Evolutionary conservation across 2,329 filamentous ascomycete species (phyloP).

Genomic region (Waltergamsia citrina): DNA sequence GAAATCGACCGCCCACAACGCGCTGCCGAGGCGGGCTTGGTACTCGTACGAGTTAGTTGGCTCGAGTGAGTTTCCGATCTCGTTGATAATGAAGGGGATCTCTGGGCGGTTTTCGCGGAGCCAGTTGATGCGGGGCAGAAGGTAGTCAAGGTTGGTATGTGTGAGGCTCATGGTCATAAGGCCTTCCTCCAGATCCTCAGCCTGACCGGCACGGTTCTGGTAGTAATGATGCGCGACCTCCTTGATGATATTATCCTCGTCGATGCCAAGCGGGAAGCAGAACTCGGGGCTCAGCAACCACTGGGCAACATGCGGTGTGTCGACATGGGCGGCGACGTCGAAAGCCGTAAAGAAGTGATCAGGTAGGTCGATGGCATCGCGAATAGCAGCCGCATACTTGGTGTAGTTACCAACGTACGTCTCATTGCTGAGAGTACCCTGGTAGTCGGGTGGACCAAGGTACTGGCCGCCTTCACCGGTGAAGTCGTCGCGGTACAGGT

Average conservation of each 20-base stretch:
- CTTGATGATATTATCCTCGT: slow-evolving; percentile 18
- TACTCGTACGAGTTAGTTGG: slow-evolving; percentile 18
- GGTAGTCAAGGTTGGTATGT: slow-evolving; percentile 14
- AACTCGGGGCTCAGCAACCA: slow-evolving; percentile 1
- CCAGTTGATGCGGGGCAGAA: slow-evolving; percentile 18
- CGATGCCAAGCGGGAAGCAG: slow-evolving; percentile 15
- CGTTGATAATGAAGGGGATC: slow-evolving; percentile 21
- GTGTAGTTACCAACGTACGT: slow-evolving; percentile 25
- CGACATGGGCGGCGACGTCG: slow-evolving; percentile 16
- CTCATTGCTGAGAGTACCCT: slow-evolving; percentile 20
- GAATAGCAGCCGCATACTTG: slow-evolving; percentile 18
- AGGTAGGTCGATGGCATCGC: slow-evolving; percentile 14
- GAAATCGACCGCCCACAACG: slow-evolving; percentile 25
- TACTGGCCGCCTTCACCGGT: slow-evolving; percentile 9
- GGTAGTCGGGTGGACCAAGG: slow-evolving; percentile 21
- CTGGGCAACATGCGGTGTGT: not conserved
- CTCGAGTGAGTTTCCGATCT: slow-evolving; percentile 24
- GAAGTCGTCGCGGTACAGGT: slow-evolving; percentile 15
- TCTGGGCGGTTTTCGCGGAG: slow-evolving; percentile 18
- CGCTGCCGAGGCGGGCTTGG: slow-evolving; percentile 22
- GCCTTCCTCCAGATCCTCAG: slow-evolving; percentile 14
- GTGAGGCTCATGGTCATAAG: slow-evolving; percentile 14
- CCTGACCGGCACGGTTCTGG: slow-evolving; percentile 18
- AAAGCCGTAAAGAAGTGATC: slow-evolving; percentile 24
- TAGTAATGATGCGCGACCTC: slow-evolving; percentile 27